Percentiles rank a stretch among this genome's conserved stretches.
These are phyloP conservation scores for Myxozyma neotropica DNA, from an alignment of 805 yeast species.

Conservation along the genomic window DNA sequence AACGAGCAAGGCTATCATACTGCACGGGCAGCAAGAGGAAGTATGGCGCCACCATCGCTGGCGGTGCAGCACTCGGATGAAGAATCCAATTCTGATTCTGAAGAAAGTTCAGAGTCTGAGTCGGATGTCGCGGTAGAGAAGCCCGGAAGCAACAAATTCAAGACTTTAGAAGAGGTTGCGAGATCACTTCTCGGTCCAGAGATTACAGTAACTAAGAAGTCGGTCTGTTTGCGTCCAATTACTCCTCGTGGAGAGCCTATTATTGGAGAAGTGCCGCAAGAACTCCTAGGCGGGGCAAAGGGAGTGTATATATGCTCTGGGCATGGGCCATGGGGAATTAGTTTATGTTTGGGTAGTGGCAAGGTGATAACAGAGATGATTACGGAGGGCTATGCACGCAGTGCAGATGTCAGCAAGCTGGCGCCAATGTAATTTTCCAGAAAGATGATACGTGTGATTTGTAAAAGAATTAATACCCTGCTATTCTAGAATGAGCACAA, in stretches of 20 bases:
- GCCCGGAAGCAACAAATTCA: constrained; percentile 14
- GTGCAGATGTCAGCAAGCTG: constrained; percentile 27
- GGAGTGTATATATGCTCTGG: constrained; percentile 51
- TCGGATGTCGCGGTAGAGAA: neutral
- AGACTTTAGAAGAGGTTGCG: constrained; percentile 19
- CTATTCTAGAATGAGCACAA: too few relatives aligned
- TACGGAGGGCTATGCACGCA: constrained; percentile 55
- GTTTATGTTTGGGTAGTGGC: constrained; percentile 86
- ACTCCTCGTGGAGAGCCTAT: constrained; percentile 35
- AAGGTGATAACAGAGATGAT: constrained; percentile 74
- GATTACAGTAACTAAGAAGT: constrained; percentile 13
- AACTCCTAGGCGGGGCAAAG: constrained; percentile 17
- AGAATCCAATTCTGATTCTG: neutral
- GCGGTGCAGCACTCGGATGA: neutral
- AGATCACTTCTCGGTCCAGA: constrained; percentile 31
- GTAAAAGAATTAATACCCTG: too few relatives aligned
- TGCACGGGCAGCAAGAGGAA: constrained; percentile 5
- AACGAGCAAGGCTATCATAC: constrained; percentile 33
- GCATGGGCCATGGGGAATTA: constrained; percentile 91
- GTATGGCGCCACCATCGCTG: constrained; percentile 20
- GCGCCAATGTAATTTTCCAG: constrained; percentile 1
- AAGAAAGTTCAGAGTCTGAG: constrained; percentile 3
- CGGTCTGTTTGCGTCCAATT: constrained; percentile 33
- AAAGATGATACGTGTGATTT: too few relatives aligned
- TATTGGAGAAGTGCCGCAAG: constrained; percentile 29